phyloP scores from a whole-genome alignment of 345 rosid species.

The Conringia planisiliqua region DNA sequence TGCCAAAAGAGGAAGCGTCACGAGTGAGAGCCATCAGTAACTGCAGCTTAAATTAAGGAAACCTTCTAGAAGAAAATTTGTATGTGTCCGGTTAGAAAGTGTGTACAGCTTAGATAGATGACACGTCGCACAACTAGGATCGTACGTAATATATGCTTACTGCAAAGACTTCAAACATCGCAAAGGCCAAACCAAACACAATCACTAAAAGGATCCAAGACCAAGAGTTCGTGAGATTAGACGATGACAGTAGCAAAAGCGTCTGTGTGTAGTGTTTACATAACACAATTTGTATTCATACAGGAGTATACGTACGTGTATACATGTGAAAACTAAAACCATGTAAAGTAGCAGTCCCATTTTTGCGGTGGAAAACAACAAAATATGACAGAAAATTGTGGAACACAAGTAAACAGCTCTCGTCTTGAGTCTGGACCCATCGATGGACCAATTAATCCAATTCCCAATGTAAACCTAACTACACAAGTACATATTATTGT shows the following conservation, averaged over 20 bases:
- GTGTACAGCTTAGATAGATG: neutral
- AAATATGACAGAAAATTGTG: neutral
- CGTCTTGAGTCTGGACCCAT: neutral
- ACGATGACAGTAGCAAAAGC: neutral
- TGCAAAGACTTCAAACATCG: neutral
- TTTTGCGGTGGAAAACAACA: neutral
- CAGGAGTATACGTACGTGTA: no score
- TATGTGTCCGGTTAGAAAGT: neutral
- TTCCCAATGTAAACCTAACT: neutral
- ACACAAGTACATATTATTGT: no score
- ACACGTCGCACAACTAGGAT: constrained; percentile 4
- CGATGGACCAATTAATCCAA: neutral
- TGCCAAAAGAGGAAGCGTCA: neutral
- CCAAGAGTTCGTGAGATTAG: neutral
- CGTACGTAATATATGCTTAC: neutral
- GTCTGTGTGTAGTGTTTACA: neutral
- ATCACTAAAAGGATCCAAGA: neutral
- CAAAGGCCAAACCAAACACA: neutral
- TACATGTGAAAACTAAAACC: neutral
- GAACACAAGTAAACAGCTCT: neutral
- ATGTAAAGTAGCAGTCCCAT: neutral
- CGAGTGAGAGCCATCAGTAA: neutral
- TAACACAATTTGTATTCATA: neutral
- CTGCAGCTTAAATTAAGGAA: neutral
- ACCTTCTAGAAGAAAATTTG: constrained; percentile 6